Percentiles rank a stretch among this genome's conserved stretches.
Conservation (phyloP, 441 rosid species). For the Macaranga tanarius region DNA sequence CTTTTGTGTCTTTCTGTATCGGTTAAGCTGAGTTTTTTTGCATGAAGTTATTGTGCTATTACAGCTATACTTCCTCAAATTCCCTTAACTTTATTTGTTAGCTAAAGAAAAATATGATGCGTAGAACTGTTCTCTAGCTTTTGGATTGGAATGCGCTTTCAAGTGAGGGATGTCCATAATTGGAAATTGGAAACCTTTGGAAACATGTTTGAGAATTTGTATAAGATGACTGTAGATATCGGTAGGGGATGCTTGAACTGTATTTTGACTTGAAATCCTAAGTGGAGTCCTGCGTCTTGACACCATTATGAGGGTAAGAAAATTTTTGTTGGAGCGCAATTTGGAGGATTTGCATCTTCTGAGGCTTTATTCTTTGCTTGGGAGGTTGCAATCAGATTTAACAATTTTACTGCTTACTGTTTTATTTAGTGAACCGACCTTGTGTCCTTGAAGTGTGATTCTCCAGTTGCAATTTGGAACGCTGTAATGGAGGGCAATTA, state of each 20-base stretch:
- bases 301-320: too few species aligned
- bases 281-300: neutral
- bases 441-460: neutral
- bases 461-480: neutral
- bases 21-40: too few species aligned
- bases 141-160: neutral
- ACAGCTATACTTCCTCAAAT: too few species aligned
- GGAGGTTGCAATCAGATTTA: neutral
- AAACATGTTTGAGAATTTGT: neutral
- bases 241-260: neutral
- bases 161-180: neutral
- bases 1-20: too few species aligned
- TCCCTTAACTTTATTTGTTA: too few species aligned
- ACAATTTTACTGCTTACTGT: neutral
- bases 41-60: too few species aligned
- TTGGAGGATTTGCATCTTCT: neutral
- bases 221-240: neutral
- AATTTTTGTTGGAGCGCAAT: neutral
- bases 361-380: neutral
- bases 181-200: neutral
- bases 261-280: neutral
- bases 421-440: neutral
- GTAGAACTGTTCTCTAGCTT: neutral
- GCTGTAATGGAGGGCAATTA: neutral
- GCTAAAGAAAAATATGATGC: neutral